Percentiles rank a stretch among this genome's conserved stretches.
These are phyloP conservation scores for Trichoderma sp. DNA, from an alignment of 2,329 filamentous ascomycete genomes.

Conservation along the genomic window DNA sequence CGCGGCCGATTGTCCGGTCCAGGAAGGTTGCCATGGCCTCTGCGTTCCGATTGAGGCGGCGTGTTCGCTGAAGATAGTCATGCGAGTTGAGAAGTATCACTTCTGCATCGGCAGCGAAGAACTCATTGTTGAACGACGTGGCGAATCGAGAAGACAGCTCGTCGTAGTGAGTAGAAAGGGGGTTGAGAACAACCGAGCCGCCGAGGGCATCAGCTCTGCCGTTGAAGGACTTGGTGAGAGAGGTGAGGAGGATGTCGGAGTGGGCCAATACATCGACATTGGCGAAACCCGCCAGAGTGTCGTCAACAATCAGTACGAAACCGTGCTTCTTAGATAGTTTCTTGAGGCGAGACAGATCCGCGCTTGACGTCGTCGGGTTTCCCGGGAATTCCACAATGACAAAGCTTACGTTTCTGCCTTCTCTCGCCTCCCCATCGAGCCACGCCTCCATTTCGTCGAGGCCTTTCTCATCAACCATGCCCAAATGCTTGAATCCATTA, in stretches of 20 bases:
- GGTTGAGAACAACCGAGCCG: conserved; percentile 55
- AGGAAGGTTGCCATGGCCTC: conserved; percentile 47
- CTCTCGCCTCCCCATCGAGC: conserved; percentile 45
- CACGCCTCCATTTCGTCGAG: conserved; percentile 50
- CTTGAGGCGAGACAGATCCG: conserved; percentile 42
- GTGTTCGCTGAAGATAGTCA: conserved; percentile 47
- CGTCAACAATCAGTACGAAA: conserved; percentile 52
- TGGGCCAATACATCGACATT: conserved; percentile 54
- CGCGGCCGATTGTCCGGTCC: conserved; percentile 36
- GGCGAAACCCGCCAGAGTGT: conserved; percentile 51
- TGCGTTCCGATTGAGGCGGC: conserved; percentile 49
- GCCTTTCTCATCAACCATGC: conserved; percentile 45
- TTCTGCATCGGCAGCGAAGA: conserved; percentile 51
- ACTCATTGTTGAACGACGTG: conserved; percentile 46
- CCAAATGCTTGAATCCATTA: conserved; percentile 52
- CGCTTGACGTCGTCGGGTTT: conserved; percentile 42
- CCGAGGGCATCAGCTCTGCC: conserved; percentile 59
- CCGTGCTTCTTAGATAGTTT: conserved; percentile 46
- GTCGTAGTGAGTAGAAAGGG: conserved; percentile 46
- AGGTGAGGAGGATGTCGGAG: conserved; percentile 55
- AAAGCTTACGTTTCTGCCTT: conserved; percentile 47
- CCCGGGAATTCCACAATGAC: conserved; percentile 51
- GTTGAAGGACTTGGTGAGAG: conserved; percentile 61
- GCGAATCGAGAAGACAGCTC: conserved; percentile 40
- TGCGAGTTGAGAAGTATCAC: conserved; percentile 50